These are phyloP conservation scores for Ramicandelaber brevisporus DNA, from an alignment of 192 early-diverging fungal genomes.

Conservation along the genomic window DNA sequence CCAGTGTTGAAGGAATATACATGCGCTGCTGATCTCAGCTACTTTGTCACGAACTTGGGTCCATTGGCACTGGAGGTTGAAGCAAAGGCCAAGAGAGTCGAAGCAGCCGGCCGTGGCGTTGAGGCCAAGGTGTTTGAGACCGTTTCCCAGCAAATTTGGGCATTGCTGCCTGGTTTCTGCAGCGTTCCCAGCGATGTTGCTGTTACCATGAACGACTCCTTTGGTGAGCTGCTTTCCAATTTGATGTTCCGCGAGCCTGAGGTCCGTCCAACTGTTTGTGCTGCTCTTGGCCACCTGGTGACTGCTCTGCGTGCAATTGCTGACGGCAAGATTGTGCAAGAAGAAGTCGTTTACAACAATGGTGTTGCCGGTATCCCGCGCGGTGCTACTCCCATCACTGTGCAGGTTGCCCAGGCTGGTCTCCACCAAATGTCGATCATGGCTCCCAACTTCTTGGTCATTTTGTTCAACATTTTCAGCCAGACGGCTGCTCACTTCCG, in stretches of 20 bases:
- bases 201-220: conserved; percentile 22
- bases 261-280: conserved; percentile 50
- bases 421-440: conserved; percentile 30
- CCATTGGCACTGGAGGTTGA: conserved; percentile 53
- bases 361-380: background rate
- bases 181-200: conserved; percentile 52
- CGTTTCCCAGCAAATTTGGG: conserved; percentile 70
- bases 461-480: conserved; percentile 58
- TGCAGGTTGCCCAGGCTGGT: conserved; percentile 25
- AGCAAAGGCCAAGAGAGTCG: conserved; percentile 28
- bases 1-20: conserved; percentile 50
- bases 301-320: conserved; percentile 11
- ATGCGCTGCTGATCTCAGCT: conserved; percentile 43
- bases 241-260: conserved; percentile 49
- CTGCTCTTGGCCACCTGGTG: conserved; percentile 38
- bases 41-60: conserved; percentile 39
- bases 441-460: conserved; percentile 40
- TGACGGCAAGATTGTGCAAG: conserved; percentile 5
- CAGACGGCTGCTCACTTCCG: conserved; percentile 30
- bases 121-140: conserved; percentile 81
- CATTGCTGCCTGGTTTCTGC: conserved; percentile 62
- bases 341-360: conserved; percentile 11
- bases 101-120: conserved; percentile 24
- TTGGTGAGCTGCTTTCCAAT: conserved; percentile 50
- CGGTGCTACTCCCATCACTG: conserved; percentile 11